These are phyloP conservation scores for Geotrichum aggregatum DNA, from an alignment of 1,139 yeast genomes.

Conservation along the genomic window DNA sequence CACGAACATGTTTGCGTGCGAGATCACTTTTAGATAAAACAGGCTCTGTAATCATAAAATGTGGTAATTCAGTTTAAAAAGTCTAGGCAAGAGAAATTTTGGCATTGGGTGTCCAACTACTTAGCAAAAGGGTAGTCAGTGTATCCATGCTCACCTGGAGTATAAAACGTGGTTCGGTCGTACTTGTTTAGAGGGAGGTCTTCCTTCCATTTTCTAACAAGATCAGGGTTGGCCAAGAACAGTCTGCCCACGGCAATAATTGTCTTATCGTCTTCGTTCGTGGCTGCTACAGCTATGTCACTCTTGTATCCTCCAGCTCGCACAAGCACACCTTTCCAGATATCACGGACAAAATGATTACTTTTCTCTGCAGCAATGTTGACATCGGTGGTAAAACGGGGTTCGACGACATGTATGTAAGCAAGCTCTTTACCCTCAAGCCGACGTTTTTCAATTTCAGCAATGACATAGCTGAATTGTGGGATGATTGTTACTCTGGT, in stretches of 20 bases:
- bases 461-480: conserved; percentile 31
- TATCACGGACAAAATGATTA: conserved; percentile 38
- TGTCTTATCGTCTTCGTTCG: conserved; percentile 37
- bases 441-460: conserved; percentile 33
- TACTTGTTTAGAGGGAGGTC: conserved; percentile 41
- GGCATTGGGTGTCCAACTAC: no score
- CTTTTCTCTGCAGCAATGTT: not conserved
- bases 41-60: no score
- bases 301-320: conserved; percentile 46
- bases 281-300: conserved; percentile 28
- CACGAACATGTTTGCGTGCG: no score
- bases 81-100: no score
- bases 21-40: no score
- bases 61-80: no score
- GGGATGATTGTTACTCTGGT: conserved; percentile 33
- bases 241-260: conserved; percentile 47
- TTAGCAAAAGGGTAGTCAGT: conserved; percentile 15
- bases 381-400: conserved; percentile 34
- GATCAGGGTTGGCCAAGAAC: conserved; percentile 53
- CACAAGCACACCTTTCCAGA: conserved; percentile 50
- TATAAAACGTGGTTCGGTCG: conserved; percentile 42
- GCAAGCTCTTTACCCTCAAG: conserved; percentile 44
- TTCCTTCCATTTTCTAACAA: conserved; percentile 33
- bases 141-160: conserved; percentile 24
- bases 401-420: conserved; percentile 53